Conservation (phyloP, 139 green algal genomes). For the Ostreobium quekettii region DNA sequence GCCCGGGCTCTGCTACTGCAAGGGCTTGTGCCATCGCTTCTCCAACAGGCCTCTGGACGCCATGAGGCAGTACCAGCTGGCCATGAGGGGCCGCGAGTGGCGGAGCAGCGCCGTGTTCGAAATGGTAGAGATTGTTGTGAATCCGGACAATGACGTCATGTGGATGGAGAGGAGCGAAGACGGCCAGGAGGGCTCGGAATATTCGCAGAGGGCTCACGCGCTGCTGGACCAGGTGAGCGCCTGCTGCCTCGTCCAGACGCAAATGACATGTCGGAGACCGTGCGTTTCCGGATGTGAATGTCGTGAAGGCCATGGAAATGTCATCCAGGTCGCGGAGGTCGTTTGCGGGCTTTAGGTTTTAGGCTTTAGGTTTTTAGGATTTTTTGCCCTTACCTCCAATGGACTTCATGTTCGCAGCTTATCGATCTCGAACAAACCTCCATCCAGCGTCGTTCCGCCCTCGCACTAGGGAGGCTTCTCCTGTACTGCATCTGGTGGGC, state of each 20-base stretch:
- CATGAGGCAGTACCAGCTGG: conserved; percentile 52
- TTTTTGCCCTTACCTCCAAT: too few relatives aligned
- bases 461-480: too few relatives aligned
- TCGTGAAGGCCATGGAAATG: too few relatives aligned
- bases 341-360: too few relatives aligned
- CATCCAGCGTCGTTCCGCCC: too few relatives aligned
- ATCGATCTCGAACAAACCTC: too few relatives aligned
- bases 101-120: conserved; percentile 42
- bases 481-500: too few relatives aligned
- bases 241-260: background rate
- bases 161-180: conserved; percentile 51
- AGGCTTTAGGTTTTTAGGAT: too few relatives aligned
- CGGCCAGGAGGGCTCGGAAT: conserved; percentile 32
- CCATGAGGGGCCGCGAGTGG: conserved; percentile 53
- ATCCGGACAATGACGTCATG: conserved; percentile 55
- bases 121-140: conserved; percentile 78
- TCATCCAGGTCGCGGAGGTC: too few relatives aligned
- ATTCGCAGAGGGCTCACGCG: conserved; percentile 33
- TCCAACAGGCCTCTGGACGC: conserved; percentile 46
- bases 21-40: conserved; percentile 33
- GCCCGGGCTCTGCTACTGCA: conserved; percentile 59
- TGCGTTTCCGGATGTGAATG: too few relatives aligned
- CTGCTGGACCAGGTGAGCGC: conserved; percentile 46
- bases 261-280: too few relatives aligned
- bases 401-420: too few relatives aligned